Base-by-base conservation (phyloP, 2,329 filamentous ascomycete species). In the Celoporthe dispersa region DNA sequence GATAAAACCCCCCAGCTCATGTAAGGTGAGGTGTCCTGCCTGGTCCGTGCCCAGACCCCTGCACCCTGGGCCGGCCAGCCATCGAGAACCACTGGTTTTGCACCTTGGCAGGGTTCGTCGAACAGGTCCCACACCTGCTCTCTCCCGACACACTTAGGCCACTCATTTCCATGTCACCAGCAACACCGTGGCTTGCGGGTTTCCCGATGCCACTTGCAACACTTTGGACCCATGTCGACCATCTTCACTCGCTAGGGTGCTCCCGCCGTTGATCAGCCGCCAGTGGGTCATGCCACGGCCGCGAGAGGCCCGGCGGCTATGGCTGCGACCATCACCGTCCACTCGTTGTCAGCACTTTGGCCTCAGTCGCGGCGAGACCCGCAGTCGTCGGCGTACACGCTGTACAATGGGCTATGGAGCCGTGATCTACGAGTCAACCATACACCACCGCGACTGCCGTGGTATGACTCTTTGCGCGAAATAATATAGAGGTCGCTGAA, bases 231-330 rank as follows among this genome's bases (percentile, higher is more conserved):
- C 57, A 60, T 60, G 57, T n/a, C 4, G 31, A 19, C 11, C 51
- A 28, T 33, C 9, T 57, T 39, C n/a, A 66, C 37, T 66, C 64
- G 64, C 64, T 31, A 66, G 64, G 48, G 64, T 3, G 33, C 31
- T 57, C 64, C 35, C 48, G 48, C 31, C 4, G n/a, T n/a, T 37
- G 33, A 44, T 57, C 51, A 57, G 31, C 48, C 51, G 51, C 53
- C 33, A 25, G 64, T 41, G 64, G 64, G 51, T 41, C 64, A 28
- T 33, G 41, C 16, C n/a, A 41, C 33, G 64, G 64, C 16, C 51
- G 66, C 55, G 9, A n/a, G 41, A 31, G 66, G 55, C 66, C n/a
- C 55, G 57, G 66, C 66, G 66, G 55, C 57, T 67, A 67, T n/a
- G 8, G 33, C 22, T 19, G 19, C 28, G 28, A 51, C 39, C 39